These are phyloP conservation scores for Letharia lupina DNA, from an alignment of 495 filamentous ascomycete species.

Conservation along the genomic window DNA sequence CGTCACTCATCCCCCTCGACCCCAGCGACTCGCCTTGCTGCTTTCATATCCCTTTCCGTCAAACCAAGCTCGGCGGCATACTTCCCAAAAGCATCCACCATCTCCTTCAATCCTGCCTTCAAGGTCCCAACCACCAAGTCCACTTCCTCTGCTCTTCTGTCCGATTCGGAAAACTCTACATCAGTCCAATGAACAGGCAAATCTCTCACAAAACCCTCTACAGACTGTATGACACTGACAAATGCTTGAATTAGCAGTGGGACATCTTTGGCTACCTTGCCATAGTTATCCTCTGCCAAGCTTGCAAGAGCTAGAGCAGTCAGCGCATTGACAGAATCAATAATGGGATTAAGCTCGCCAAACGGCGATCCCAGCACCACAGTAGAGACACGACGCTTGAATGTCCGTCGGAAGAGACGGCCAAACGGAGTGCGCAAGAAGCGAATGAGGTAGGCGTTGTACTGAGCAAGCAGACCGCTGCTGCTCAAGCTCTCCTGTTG, in stretches of 20 bases:
- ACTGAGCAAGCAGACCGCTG: slow-evolving; percentile 32
- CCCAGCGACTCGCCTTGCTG: slow-evolving; percentile 57
- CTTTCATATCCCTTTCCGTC: slow-evolving; percentile 54
- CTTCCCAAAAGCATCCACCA: slow-evolving; percentile 60
- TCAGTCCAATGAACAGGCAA: slow-evolving; percentile 79
- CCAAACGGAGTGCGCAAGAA: slow-evolving; percentile 52
- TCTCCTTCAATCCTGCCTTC: slow-evolving; percentile 47
- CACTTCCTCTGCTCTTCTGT: slow-evolving; percentile 47
- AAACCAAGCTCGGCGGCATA: slow-evolving; percentile 60
- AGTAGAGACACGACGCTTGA: slow-evolving; percentile 49
- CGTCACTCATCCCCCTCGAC: slow-evolving; percentile 11
- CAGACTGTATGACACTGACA: slow-evolving; percentile 52
- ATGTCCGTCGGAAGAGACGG: slow-evolving; percentile 61
- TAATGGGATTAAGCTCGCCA: slow-evolving; percentile 52
- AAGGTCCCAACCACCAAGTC: slow-evolving; percentile 53
- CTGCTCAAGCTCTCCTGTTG: slow-evolving; percentile 39
- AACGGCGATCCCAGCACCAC: slow-evolving; percentile 63
- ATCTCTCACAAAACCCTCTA: slow-evolving; percentile 58
- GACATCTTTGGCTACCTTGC: slow-evolving; percentile 74
- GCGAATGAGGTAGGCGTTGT: slow-evolving; percentile 30
- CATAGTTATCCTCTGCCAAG: slow-evolving; percentile 76
- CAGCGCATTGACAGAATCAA: slow-evolving; percentile 64
- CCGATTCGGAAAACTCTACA: slow-evolving; percentile 42
- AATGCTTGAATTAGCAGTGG: slow-evolving; percentile 62
- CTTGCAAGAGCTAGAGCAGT: slow-evolving; percentile 59